Base-by-base conservation (phyloP, 1,284 basidiomycete species). In the Spongiforma sp. region DNA sequence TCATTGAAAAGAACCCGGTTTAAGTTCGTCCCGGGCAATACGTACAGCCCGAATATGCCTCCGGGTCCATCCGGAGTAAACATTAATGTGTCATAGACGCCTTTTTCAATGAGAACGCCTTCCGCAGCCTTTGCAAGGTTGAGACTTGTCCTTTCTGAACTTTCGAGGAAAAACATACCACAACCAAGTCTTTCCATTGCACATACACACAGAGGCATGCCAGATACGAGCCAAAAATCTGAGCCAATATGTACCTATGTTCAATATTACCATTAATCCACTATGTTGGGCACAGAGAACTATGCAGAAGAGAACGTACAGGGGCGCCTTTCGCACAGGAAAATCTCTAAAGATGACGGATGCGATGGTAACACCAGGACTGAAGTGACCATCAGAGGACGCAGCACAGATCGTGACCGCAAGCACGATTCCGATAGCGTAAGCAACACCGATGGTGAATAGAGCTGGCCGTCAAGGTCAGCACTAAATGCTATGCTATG, bases 301-400 rank as follows among this genome's bases (percentile, higher is more conserved):
- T 21, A 15, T 10, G 26, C n/a, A n/a, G 39, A 57, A n/a, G 60
- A 46, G 30, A 41, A 75, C 78, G 55, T 60, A 87, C 88, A 83
- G 74, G 19, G 80, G 61, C 1, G 81, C 89, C 69, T 89, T 90
- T 43, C 75, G 67, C 26, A 78, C 69, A 1, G 90, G 86, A 70
- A 91, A 89, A 0, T 82, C 82, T 54, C 78, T 81, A 78, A 86
- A 87, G 17, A 89, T 30, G 21, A 83, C 75, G 60, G 84, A 79
- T 9, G 82, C 76, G 59, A 91, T 79, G 12, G 90, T 89, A 37
- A 91, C 79, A 59, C 82, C 80, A 26, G 89, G 87, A 70, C 84
- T 88, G 74, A 91, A 85, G 70, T 91, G 88, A 10, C 89, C 87
- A 15, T 85, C 86, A 19, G 89, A 91, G 4, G 87, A 85, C 10